These are phyloP conservation scores for Dipteronia sinensis DNA, from an alignment of 345 rosid species.

Conservation along the genomic window DNA sequence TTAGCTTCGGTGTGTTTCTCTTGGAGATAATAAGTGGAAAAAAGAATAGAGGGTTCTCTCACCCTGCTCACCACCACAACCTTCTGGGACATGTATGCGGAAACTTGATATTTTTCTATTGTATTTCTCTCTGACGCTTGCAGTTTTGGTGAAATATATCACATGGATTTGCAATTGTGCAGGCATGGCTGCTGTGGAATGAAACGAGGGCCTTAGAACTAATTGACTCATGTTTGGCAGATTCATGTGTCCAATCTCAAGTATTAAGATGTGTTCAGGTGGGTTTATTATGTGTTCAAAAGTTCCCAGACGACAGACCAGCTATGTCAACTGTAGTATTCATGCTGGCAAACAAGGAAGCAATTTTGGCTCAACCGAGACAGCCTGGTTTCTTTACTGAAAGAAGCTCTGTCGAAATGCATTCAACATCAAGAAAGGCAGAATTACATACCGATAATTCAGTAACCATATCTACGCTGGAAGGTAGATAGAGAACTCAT, in stretches of 20 bases:
- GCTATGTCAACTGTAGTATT: slow-evolving; percentile 6
- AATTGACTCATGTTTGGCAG: background rate
- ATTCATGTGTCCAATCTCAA: background rate
- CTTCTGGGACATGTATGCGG: background rate
- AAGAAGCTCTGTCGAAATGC: background rate
- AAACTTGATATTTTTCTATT: background rate
- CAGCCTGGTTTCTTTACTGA: slow-evolving; percentile 18
- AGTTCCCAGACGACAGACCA: slow-evolving; percentile 2
- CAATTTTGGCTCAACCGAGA: slow-evolving; percentile 4
- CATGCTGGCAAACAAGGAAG: background rate
- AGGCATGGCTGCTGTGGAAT: slow-evolving; percentile 23
- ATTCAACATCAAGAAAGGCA: background rate
- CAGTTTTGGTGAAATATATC: background rate
- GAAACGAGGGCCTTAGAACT: slow-evolving; percentile 8
- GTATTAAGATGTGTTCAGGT: background rate
- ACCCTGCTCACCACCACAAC: slow-evolving; percentile 19
- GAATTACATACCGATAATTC: background rate
- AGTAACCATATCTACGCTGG: background rate
- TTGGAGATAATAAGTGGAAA: slow-evolving; percentile 51
- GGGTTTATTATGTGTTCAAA: slow-evolving; percentile 14
- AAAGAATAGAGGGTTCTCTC: slow-evolving; percentile 47
- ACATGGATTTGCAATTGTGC: background rate
- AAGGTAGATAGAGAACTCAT: slow-evolving; percentile 5
- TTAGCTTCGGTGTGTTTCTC: slow-evolving; percentile 53
- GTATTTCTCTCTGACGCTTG: background rate